Evolutionary conservation across 495 filamentous ascomycete species (phyloP), one percentile per base, ranked within the genome.

Genomic region (Podospora anserina): DNA sequence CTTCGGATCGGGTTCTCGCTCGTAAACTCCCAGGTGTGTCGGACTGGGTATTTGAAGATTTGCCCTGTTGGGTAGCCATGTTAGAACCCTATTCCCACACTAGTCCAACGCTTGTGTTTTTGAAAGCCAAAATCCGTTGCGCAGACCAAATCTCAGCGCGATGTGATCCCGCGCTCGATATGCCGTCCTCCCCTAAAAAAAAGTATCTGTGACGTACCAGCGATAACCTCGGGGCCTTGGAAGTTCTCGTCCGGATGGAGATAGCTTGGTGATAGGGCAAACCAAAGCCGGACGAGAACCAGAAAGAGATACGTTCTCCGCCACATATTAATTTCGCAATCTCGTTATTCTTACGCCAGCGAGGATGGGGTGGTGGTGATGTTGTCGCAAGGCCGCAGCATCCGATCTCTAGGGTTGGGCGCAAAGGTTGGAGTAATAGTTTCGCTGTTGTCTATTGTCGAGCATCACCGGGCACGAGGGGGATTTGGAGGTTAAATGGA

Each of bases 241-340:
- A 99, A 99, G 80, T 97, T 92, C 83, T 99, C 95, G 80, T 99
- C 95, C 3, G 95, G 95, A 78, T 99, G 95, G 34, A 99, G 87
- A 79, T 99, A 99, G 82, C 94, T 97, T 59, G 95, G 92, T 61
- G 90, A 93, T 39, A 97, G 83, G 58, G 95, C 94, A 74, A 97
- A 96, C 84, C 96, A 98, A 69, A 97, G 85, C 75, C 96, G 91
- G 71, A 97, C 89, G 69, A 92, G 79, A 67, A 97, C 78, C 67
- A 99, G 83, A 54, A 96, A 79, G 71, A 98, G 81, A 79, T 97
- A 97, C 64, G 88, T 87, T 81, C 93, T 88, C 83, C 93, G 87
- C 94, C 92, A 97, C 95, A 97, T 97, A 73, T 69, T 73, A 69
- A 63, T 60, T 59, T 70, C 54, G 27, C 30, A 9, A 57, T 13